Percentiles rank a stretch among this genome's conserved stretches.
Conservation (phyloP, 2,329 filamentous ascomycete species). For the Cadophora malorum region DNA sequence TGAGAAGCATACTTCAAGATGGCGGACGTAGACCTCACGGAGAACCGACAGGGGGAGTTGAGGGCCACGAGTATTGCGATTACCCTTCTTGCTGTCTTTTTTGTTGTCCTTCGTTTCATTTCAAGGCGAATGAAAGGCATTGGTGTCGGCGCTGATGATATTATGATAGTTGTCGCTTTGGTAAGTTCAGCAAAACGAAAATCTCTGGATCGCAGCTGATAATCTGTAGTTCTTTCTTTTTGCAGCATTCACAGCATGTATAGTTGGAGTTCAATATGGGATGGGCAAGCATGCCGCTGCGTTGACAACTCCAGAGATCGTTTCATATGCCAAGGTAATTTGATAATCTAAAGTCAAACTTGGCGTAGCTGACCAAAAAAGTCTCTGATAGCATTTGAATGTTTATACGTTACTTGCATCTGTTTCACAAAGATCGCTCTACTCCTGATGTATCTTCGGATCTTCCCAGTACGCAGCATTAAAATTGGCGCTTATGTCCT, state of each 20-base stretch:
- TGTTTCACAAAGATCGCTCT: constrained; percentile 46
- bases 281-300: constrained; percentile 10
- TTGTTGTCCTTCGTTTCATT: constrained; percentile 19
- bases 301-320: neutral
- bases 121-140: constrained; percentile 9
- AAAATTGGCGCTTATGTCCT: constrained; percentile 39
- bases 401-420: constrained; percentile 41
- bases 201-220: neutral
- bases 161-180: constrained; percentile 20
- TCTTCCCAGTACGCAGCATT: constrained; percentile 41
- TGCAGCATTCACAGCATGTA: neutral
- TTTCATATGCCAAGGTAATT: constrained; percentile 12
- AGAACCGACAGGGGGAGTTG: constrained; percentile 14
- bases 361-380: neutral
- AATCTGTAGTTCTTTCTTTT: neutral
- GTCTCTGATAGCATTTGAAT: constrained; percentile 41
- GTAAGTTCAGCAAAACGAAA: too few species aligned
- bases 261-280: constrained; percentile 7
- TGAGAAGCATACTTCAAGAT: neutral
- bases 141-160: constrained; percentile 19
- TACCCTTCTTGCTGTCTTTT: constrained; percentile 14
- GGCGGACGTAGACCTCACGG: constrained; percentile 11
- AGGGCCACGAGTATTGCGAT: constrained; percentile 7
- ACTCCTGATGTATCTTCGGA: constrained; percentile 45
- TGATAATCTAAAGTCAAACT: neutral